Conservation (phyloP, 345 rosid genomes). For the Aegle marmelos region DNA sequence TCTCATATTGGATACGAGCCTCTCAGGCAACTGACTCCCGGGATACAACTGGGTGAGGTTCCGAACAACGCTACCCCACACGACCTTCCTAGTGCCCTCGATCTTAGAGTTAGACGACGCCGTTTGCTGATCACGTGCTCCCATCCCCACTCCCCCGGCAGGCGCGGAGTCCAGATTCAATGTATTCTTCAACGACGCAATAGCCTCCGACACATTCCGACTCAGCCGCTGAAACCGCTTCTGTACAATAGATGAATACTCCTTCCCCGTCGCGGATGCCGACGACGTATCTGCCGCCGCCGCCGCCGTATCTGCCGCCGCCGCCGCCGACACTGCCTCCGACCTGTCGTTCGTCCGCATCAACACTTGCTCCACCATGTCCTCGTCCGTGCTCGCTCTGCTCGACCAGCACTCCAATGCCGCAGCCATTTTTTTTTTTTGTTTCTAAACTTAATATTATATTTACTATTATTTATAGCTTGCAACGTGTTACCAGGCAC, state of each 20-base stretch:
- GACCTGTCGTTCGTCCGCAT: conserved; percentile 84
- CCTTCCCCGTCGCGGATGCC: conserved; percentile 11
- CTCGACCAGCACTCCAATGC: conserved; percentile 97
- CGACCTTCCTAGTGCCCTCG: conserved; percentile 63
- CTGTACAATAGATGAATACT: conserved; percentile 57
- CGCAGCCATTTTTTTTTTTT: conserved; percentile 66
- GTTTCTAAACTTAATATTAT: not conserved
- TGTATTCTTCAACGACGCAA: conserved; percentile 82
- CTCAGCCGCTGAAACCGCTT: conserved; percentile 75
- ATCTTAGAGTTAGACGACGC: conserved; percentile 27
- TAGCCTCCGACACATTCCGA: conserved; percentile 85
- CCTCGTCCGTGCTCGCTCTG: conserved; percentile 82
- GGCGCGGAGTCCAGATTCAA: conserved; percentile 66
- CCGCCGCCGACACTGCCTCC: conserved; percentile 33
- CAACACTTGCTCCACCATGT: conserved; percentile 88
- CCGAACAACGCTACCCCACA: conserved; percentile 91
- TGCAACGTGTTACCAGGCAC: too few species aligned
- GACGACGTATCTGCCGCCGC: conserved; percentile 16
- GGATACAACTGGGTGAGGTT: conserved; percentile 89
- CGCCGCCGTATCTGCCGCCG: conserved; percentile 4
- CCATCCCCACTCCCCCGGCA: conserved; percentile 25
- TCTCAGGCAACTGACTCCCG: conserved; percentile 92
- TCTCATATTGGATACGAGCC: conserved; percentile 83
- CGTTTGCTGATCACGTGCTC: conserved; percentile 8
- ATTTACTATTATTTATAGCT: too few species aligned